A percentile compares a stretch with the other conserved stretches of the same genome.
These are phyloP conservation scores for Oxyria digyna DNA, from an alignment of 148 eudicot species.

Conservation along the genomic window DNA sequence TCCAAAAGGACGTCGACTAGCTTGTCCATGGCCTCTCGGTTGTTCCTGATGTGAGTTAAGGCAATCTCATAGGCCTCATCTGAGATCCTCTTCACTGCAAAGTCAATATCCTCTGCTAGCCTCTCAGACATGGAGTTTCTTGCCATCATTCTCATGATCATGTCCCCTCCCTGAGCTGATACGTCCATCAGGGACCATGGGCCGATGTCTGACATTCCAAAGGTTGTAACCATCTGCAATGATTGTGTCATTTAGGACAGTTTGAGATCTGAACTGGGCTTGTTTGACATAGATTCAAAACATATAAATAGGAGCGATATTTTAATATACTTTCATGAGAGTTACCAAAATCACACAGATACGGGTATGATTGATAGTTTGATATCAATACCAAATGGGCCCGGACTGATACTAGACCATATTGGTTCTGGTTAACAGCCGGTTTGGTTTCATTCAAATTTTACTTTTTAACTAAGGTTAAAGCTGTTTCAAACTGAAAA, in stretches of 20 bases:
- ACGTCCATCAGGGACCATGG: conserved; percentile 99
- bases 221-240: conserved; percentile 76
- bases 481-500: neutral
- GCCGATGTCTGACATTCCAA: conserved; percentile 97
- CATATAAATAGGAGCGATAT: no score
- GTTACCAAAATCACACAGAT: no score
- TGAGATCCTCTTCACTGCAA: conserved; percentile 72
- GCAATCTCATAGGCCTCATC: conserved; percentile 85
- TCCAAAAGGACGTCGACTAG: conserved; percentile 88
- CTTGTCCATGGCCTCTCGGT: conserved; percentile 96
- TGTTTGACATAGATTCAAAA: no score
- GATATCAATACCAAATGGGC: no score
- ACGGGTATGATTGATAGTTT: no score
- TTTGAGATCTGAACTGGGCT: neutral
- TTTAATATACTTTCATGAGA: no score
- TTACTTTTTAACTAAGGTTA: no score
- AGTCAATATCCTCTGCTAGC: conserved; percentile 92
- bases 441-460: no score
- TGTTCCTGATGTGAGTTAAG: conserved; percentile 64
- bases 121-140: conserved; percentile 97
- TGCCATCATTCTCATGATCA: conserved; percentile 99
- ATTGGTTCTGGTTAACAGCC: no score
- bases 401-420: no score
- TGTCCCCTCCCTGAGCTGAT: conserved; percentile 68
- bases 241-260: neutral